A percentile compares a stretch with the other conserved stretches of the same genome.
Conservation (phyloP, 2,329 filamentous ascomycete genomes). For the Lomentospora prolificans region DNA sequence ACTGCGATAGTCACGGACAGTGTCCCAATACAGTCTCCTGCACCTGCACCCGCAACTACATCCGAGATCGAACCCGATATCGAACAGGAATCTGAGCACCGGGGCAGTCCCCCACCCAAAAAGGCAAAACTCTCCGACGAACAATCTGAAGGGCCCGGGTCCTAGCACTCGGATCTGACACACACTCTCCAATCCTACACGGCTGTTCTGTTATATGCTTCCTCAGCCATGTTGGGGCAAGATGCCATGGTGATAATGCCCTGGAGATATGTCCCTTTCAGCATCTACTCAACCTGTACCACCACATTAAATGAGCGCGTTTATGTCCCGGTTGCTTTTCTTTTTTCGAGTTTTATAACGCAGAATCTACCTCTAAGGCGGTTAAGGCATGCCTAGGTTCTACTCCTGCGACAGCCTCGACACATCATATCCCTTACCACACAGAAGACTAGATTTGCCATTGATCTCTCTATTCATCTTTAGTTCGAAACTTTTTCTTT, state of each 20-base stretch:
- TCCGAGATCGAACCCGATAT: background rate
- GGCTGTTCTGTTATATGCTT: too few relatives aligned
- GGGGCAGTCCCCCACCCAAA: slow-evolving; percentile 4
- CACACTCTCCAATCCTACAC: too few relatives aligned
- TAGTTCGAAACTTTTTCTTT: background rate
- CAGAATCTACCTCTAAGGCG: background rate
- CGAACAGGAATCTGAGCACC: background rate
- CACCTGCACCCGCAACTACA: background rate
- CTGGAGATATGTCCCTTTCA: too few relatives aligned
- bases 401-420: too few relatives aligned
- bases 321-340: background rate
- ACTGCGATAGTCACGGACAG: background rate
- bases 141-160: background rate
- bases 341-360: background rate
- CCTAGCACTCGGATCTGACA: background rate
- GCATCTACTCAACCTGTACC: background rate
- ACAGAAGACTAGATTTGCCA: too few relatives aligned
- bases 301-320: slow-evolving; percentile 4
- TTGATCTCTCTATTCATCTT: background rate
- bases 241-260: too few relatives aligned
- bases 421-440: too few relatives aligned
- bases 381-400: too few relatives aligned
- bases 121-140: slow-evolving; percentile 3
- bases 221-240: too few relatives aligned
- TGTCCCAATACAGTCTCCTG: background rate